A percentile compares a stretch with the other conserved stretches of the same genome.
Conservation (phyloP, 2,329 filamentous ascomycete species). For the Phialocephala sp. region DNA sequence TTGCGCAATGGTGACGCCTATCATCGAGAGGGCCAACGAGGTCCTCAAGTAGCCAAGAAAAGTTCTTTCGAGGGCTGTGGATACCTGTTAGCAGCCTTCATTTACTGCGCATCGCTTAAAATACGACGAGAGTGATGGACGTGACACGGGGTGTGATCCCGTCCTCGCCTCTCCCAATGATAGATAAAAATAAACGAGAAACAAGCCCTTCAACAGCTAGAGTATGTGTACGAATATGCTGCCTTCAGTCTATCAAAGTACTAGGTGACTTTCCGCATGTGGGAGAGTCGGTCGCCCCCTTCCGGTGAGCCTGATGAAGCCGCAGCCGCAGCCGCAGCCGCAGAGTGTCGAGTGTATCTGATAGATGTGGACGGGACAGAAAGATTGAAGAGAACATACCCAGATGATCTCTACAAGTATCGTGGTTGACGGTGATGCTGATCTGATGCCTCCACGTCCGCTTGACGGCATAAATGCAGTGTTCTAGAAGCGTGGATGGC, state of each 20-base stretch:
- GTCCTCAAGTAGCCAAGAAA: conserved; percentile 77
- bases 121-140: conserved; percentile 18
- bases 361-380: conserved; percentile 9
- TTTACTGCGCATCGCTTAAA: conserved; percentile 10
- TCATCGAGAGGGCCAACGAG: conserved; percentile 70
- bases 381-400: conserved; percentile 47
- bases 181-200: conserved; percentile 23
- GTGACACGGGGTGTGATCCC: conserved; percentile 25
- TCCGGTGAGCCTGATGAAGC: conserved; percentile 21
- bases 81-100: conserved; percentile 22
- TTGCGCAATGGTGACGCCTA: conserved; percentile 69
- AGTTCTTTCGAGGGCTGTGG: conserved; percentile 72
- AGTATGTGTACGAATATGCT: no score
- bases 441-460: conserved; percentile 57
- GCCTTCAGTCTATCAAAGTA: background rate
- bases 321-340: conserved; percentile 16
- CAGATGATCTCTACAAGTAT: conserved; percentile 59
- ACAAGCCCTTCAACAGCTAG: no score
- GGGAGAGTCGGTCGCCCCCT: conserved; percentile 19
- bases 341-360: conserved; percentile 24
- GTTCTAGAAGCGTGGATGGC: conserved; percentile 31
- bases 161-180: conserved; percentile 17
- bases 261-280: conserved; percentile 24
- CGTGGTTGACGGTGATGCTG: conserved; percentile 55
- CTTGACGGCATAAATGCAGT: conserved; percentile 32